A percentile compares a stretch with the other conserved stretches of the same genome.
Evolutionary conservation across 768 basidiomycete genomes (phyloP).

Genomic region (Panaeolus cyanescens): DNA sequence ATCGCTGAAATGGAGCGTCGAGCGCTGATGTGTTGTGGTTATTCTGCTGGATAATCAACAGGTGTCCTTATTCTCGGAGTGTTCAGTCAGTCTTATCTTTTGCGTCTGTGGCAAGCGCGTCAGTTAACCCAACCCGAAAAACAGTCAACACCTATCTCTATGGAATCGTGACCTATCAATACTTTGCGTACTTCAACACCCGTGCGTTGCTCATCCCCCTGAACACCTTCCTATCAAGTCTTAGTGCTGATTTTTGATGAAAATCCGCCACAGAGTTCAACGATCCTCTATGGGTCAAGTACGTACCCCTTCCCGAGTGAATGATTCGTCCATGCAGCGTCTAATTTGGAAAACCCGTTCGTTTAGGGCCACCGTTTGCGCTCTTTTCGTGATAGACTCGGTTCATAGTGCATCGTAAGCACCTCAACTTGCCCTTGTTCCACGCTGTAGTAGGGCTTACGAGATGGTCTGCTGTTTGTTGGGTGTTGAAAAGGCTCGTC

Average conservation of each 20-base stretch:
- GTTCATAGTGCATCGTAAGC: conserved; percentile 35
- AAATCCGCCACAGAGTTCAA: conserved; percentile 30
- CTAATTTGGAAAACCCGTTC: background rate
- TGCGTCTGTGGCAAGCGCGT: background rate
- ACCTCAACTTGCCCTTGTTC: background rate
- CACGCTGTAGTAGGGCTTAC: background rate
- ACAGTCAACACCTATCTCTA: conserved; percentile 22
- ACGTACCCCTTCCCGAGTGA: background rate
- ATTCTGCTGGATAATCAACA: background rate
- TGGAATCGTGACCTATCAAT: conserved; percentile 20
- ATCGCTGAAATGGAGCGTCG: background rate
- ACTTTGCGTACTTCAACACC: conserved; percentile 13
- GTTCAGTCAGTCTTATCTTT: background rate
- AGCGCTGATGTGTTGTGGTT: background rate
- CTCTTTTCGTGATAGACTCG: conserved; percentile 33
- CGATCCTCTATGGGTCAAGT: conserved; percentile 36
- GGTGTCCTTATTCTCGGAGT: background rate
- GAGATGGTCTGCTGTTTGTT: background rate
- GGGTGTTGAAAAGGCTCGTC: background rate
- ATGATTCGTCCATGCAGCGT: background rate
- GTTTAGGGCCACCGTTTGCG: conserved; percentile 26
- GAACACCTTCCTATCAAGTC: background rate
- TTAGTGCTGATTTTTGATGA: background rate
- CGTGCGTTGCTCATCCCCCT: conserved; percentile 9
- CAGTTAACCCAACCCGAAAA: background rate